Percentiles rank a stretch among this genome's conserved stretches.
phyloP scores from a whole-genome alignment of 163 green algal genomes.

The Chlamydomonas reinhardtii region DNA sequence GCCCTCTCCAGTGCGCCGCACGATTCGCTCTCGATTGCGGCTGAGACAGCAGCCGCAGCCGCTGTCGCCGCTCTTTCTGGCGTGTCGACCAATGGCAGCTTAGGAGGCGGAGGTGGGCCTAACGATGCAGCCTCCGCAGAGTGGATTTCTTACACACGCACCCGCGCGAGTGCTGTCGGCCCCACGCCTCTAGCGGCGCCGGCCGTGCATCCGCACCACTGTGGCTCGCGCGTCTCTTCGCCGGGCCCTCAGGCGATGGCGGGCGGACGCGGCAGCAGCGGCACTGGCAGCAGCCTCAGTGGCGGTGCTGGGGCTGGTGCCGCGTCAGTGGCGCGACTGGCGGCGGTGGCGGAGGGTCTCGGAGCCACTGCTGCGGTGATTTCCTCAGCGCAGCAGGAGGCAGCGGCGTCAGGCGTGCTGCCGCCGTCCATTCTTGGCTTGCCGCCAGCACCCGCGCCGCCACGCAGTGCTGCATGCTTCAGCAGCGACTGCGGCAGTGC shows the following conservation, averaged over 20 bases:
- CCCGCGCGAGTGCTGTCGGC: not conserved
- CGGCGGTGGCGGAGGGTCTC: not conserved
- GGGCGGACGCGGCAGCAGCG: not conserved
- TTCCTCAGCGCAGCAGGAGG: too few species aligned
- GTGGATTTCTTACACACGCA: constrained; percentile 14
- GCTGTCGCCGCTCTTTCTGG: not conserved
- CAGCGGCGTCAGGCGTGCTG: too few species aligned
- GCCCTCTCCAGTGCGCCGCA: too few species aligned
- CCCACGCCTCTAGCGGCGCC: not conserved
- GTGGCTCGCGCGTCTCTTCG: not conserved
- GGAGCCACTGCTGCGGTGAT: too few species aligned
- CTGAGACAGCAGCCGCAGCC: too few species aligned
- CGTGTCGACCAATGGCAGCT: not conserved
- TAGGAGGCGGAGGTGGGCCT: not conserved
- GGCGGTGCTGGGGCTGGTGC: not conserved
- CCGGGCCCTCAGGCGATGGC: not conserved
- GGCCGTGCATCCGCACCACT: not conserved
- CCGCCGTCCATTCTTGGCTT: too few species aligned
- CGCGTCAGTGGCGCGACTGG: not conserved
- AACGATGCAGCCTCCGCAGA: not conserved
- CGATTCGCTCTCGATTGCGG: too few species aligned
- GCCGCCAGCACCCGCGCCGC: too few species aligned
- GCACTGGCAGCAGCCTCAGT: too few species aligned
- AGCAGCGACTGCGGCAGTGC: too few species aligned
- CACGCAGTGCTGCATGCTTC: too few species aligned